Percentiles rank a stretch among this genome's conserved stretches.
These are phyloP conservation scores for Lentinula sp. DNA, from an alignment of 768 basidiomycete species.

Conservation along the genomic window DNA sequence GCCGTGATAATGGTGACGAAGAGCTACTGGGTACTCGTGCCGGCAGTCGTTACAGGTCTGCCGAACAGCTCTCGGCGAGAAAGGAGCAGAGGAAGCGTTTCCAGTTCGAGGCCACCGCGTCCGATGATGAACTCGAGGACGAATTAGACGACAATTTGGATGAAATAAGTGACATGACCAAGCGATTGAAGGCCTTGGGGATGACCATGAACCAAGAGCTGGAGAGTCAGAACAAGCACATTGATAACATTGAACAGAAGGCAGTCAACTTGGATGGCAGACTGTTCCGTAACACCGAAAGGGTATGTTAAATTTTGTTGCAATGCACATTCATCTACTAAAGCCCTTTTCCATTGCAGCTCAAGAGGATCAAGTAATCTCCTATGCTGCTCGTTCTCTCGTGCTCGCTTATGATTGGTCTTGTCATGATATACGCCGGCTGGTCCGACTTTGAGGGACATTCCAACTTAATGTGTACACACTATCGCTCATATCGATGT, in stretches of 20 bases:
- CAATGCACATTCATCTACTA: neutral
- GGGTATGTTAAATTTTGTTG: conserved; percentile 24
- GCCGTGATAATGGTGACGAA: conserved; percentile 36
- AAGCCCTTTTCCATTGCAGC: neutral
- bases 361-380: neutral
- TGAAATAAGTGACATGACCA: conserved; percentile 56
- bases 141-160: conserved; percentile 71
- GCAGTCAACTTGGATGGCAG: conserved; percentile 50
- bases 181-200: conserved; percentile 52
- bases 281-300: conserved; percentile 57
- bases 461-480: neutral
- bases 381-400: neutral
- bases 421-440: neutral
- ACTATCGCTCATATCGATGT: neutral
- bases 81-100: conserved; percentile 48
- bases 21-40: conserved; percentile 29
- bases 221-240: conserved; percentile 55
- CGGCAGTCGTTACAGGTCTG: conserved; percentile 19
- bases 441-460: neutral
- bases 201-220: conserved; percentile 62
- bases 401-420: neutral
- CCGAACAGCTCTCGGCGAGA: conserved; percentile 21
- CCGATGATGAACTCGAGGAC: conserved; percentile 72
- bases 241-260: conserved; percentile 54
- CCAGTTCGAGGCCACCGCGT: conserved; percentile 68